Conservation (phyloP, 2,329 filamentous ascomycete species). For the Talaromyces sp. region DNA sequence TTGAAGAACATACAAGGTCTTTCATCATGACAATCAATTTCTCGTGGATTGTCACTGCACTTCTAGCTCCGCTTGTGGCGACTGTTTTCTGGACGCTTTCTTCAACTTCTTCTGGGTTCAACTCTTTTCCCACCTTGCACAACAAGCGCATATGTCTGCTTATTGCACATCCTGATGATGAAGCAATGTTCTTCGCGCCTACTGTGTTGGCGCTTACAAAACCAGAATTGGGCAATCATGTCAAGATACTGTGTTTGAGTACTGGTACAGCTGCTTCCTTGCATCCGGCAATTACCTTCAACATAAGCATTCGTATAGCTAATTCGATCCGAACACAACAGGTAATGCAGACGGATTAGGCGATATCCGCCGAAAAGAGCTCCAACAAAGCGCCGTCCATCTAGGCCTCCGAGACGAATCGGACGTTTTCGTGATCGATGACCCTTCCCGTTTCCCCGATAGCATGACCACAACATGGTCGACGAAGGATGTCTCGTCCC, state of each 20-base stretch:
- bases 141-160: slow-evolving; percentile 87
- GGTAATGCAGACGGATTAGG: slow-evolving; percentile 86
- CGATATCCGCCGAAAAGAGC: slow-evolving; percentile 74
- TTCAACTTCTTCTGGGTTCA: slow-evolving; percentile 40
- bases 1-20: neutral
- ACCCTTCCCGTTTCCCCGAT: slow-evolving; percentile 74
- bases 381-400: slow-evolving; percentile 72
- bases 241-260: slow-evolving; percentile 91
- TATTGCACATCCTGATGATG: slow-evolving; percentile 96
- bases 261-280: slow-evolving; percentile 55
- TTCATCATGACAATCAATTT: slow-evolving; percentile 11
- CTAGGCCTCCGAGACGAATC: slow-evolving; percentile 72
- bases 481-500: slow-evolving; percentile 62
- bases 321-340: slow-evolving; percentile 32
- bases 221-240: slow-evolving; percentile 77
- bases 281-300: neutral
- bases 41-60: slow-evolving; percentile 15
- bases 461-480: slow-evolving; percentile 83
- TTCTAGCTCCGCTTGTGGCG: slow-evolving; percentile 23
- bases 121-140: slow-evolving; percentile 58
- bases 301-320: neutral
- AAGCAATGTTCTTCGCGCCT: slow-evolving; percentile 99
- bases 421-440: slow-evolving; percentile 83
- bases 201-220: slow-evolving; percentile 79
- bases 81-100: slow-evolving; percentile 42